Base-by-base conservation (phyloP, 306 rosid genomes). In the Abrus precatorius region DNA sequence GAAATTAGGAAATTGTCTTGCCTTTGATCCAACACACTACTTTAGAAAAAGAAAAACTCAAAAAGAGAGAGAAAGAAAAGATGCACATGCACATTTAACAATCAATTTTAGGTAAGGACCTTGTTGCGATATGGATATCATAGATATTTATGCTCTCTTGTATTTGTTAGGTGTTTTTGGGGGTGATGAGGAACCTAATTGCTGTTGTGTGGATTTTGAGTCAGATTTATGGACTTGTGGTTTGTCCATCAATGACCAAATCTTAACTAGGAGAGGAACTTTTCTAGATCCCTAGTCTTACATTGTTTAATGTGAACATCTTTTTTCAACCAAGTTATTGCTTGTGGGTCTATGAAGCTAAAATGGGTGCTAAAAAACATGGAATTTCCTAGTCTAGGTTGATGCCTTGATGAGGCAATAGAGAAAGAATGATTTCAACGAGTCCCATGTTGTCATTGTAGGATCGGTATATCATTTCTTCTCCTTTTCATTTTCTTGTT, bases 381-480 rank as follows among this genome's bases (percentile, higher is more conserved):
- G 50, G 43, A 63, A 10, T 76, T 76, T 75, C n/a, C 44, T 34
- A 29, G 80, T 33, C 20, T 50, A 12, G 81, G n/a, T 40, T 64
- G 74, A 48, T 44, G 62, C 62, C 49, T 49, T 6, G 71, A 61
- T 61, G 34, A 6, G 27, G 65, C 74, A 32, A 29, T 47, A 27
- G 33, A 52, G 50, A 30, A 49, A 7, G 47, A 62, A 6, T 40
- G 48, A 4, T 64, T 67, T 53, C 10, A 30, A 53, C 30, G 28
- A 10, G 40, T 63, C 47, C 41, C 43, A 45, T 41, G 66, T 52
- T 45, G 59, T 36, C 48, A 62, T 38, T 20, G 27, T 2, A 40
- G 20, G 55, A 66, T 13, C 38, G 28, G 30, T 67, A 12, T 14
- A 77, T 54, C 0, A 53, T 54, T 54, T 80, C 3, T 27, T 56